phyloP scores from a whole-genome alignment of 140 eudicot species.

The Bidens hawaiensis region DNA sequence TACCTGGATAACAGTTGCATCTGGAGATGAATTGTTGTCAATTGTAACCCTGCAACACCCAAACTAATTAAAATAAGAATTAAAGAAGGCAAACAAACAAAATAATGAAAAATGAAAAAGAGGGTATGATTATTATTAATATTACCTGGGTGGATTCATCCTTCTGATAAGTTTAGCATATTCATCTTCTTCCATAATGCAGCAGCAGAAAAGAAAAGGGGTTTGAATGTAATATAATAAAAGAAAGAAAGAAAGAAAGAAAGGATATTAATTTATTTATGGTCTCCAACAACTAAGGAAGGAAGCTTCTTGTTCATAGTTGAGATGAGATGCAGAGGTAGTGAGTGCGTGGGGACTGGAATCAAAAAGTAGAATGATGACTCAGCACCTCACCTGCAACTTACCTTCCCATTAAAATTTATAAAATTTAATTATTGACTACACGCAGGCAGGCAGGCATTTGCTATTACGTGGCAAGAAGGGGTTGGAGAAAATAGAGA shows the following conservation, averaged over 20 bases:
- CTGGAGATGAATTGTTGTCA: constrained; percentile 55
- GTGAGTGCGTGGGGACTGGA: constrained; percentile 10
- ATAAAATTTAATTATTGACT: too few species aligned
- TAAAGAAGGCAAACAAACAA: too few species aligned
- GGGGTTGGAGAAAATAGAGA: not conserved
- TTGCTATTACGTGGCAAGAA: not conserved
- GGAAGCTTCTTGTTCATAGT: too few species aligned
- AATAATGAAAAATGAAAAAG: not conserved
- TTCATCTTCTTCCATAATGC: constrained; percentile 37
- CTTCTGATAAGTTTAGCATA: constrained; percentile 71
- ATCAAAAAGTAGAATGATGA: not conserved
- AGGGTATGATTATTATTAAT: too few species aligned
- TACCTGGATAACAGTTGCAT: constrained; percentile 81
- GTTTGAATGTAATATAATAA: too few species aligned
- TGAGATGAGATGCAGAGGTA: not conserved
- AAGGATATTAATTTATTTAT: not conserved
- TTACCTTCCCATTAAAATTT: too few species aligned
- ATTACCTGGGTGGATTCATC: constrained; percentile 82
- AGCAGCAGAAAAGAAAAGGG: not conserved
- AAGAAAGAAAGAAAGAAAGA: not conserved
- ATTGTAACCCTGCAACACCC: constrained; percentile 63
- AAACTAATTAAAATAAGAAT: not conserved
- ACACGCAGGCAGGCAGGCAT: too few species aligned
- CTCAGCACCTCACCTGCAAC: not conserved
- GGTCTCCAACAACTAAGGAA: constrained; percentile 49